A percentile compares a stretch with the other conserved stretches of the same genome.
Evolutionary conservation across 2,329 filamentous ascomycete genomes (phyloP).

Genomic region (Aspergillus latus): DNA sequence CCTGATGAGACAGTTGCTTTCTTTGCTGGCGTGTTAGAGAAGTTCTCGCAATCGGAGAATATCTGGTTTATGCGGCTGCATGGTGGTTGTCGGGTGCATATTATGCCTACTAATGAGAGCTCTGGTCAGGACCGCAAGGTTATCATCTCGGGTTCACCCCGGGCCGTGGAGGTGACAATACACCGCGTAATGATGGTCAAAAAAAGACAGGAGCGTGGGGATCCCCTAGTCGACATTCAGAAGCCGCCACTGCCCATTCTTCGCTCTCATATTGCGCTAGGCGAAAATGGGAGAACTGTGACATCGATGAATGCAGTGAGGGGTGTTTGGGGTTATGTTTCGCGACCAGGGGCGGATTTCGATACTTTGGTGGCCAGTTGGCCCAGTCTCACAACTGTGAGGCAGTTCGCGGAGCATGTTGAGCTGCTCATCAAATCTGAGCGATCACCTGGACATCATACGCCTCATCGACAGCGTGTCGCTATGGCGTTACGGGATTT

Average conservation of each 20-base stretch:
- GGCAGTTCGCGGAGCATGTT: slow-evolving; percentile 41
- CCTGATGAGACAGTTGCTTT: slow-evolving; percentile 38
- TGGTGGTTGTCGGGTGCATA: slow-evolving; percentile 42
- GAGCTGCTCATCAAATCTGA: slow-evolving; percentile 35
- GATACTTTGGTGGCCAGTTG: slow-evolving; percentile 18
- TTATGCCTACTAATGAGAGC: slow-evolving; percentile 32
- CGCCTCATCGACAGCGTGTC: slow-evolving; percentile 19
- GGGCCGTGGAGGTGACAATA: slow-evolving; percentile 33
- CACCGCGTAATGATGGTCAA: slow-evolving; percentile 27
- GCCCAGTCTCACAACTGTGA: slow-evolving; percentile 26
- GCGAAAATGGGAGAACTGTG: slow-evolving; percentile 21
- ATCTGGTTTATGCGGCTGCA: slow-evolving; percentile 36
- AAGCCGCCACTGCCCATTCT: slow-evolving; percentile 33
- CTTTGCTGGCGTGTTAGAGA: slow-evolving; percentile 32
- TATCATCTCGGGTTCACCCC: slow-evolving; percentile 36
- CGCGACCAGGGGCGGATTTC: slow-evolving; percentile 10
- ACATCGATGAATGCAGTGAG: slow-evolving; percentile 29
- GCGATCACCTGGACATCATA: slow-evolving; percentile 13
- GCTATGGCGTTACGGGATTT: slow-evolving; percentile 28
- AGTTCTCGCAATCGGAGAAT: slow-evolving; percentile 36
- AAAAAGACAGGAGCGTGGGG: slow-evolving; percentile 25
- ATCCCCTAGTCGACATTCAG: slow-evolving; percentile 31
- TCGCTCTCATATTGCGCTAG: slow-evolving; percentile 28
- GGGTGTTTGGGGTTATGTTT: slow-evolving; percentile 28
- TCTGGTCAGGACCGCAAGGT: slow-evolving; percentile 35